These are phyloP conservation scores for Stevia rebaudiana DNA, from an alignment of 140 eudicot species.

Conservation along the genomic window DNA sequence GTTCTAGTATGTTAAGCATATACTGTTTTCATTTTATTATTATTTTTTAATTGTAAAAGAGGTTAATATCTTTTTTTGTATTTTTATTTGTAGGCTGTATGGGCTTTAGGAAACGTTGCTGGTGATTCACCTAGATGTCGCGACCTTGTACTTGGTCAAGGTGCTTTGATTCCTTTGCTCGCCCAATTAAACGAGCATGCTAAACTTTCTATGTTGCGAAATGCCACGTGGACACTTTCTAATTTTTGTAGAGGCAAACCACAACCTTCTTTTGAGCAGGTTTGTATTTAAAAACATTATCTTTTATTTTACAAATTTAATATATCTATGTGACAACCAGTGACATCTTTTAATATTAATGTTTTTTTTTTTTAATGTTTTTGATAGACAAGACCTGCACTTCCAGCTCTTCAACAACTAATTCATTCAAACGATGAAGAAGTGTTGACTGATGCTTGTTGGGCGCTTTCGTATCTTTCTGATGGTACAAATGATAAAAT, in stretches of 20 bases:
- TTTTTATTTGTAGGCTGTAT: constrained; percentile 42
- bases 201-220: constrained; percentile 55
- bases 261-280: constrained; percentile 62
- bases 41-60: no score
- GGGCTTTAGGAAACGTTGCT: constrained; percentile 68
- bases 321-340: background rate
- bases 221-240: constrained; percentile 66
- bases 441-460: constrained; percentile 85
- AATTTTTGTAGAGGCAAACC: constrained; percentile 70
- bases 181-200: constrained; percentile 52
- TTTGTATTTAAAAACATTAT: constrained; percentile 10
- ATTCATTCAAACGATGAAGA: constrained; percentile 71
- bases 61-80: background rate
- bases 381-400: constrained; percentile 56
- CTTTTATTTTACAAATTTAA: background rate
- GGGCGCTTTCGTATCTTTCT: constrained; percentile 86
- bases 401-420: constrained; percentile 65
- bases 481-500: constrained; percentile 88
- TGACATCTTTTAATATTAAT: no score
- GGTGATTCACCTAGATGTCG: constrained; percentile 74
- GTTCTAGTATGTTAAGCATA: background rate
- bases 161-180: constrained; percentile 47
- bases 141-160: constrained; percentile 52
- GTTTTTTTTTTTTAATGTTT: background rate
- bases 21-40: no score